phyloP scores from a whole-genome alignment of 371 early-diverging fungal genomes.

The Mortierella sp. region DNA sequence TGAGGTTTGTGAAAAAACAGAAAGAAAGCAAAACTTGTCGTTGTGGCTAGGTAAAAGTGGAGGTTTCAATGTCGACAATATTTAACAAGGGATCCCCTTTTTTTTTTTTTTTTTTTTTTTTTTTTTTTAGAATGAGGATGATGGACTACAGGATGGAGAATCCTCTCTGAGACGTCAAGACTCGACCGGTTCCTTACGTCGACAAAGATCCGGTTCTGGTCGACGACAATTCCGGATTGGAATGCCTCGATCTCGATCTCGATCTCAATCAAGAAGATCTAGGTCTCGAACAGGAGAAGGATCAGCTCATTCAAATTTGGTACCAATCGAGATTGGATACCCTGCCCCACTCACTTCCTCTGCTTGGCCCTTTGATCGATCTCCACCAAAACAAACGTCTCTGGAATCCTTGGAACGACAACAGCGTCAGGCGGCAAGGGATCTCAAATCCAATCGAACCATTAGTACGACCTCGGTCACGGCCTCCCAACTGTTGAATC shows the following conservation, averaged over 20 bases:
- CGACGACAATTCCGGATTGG: constrained; percentile 26
- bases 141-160: constrained; percentile 11
- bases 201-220: constrained; percentile 41
- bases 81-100: too few relatives aligned
- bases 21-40: neutral
- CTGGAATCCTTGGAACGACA: neutral
- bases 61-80: too few relatives aligned
- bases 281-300: constrained; percentile 26
- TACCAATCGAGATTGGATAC: constrained; percentile 35
- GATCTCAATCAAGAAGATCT: constrained; percentile 31
- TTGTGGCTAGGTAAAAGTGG: too few relatives aligned
- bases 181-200: constrained; percentile 23
- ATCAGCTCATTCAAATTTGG: constrained; percentile 8
- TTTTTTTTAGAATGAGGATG: neutral
- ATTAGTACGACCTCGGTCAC: neutral
- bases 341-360: constrained; percentile 23
- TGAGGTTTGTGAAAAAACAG: constrained; percentile 27
- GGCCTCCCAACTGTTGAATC: neutral
- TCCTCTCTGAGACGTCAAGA: too few relatives aligned
- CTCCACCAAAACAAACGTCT: neutral
- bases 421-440: too few relatives aligned
- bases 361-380: constrained; percentile 41
- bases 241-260: constrained; percentile 33
- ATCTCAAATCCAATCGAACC: neutral
- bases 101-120: too few relatives aligned